Base-by-base conservation (phyloP, 495 filamentous ascomycete species). In the Aspergillus hancockii region DNA sequence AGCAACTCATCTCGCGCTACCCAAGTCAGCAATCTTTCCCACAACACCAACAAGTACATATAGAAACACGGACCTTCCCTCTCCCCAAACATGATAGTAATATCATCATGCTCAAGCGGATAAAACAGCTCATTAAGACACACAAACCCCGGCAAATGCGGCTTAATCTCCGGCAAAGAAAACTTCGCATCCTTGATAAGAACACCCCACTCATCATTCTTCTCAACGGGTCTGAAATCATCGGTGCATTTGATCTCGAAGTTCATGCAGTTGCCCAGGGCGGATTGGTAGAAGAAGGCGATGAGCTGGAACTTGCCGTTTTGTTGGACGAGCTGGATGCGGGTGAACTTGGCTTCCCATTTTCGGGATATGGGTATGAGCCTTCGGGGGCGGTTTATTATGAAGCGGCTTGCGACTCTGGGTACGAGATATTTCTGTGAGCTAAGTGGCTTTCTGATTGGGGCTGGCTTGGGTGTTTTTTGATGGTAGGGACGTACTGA, bases 61-160 rank as follows among this genome's bases (percentile, higher is more conserved):
- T 5, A 14, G 23, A 25, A 49, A 8, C 8, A 25, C 46, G 21
- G 1, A 49, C 46, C 46, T 25, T n/a, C 16, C 21, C 12, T 21
- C 4, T 49, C 21, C n/a, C 19, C 19, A 49, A 49, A 49, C 46
- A 49, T 49, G 16, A 49, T 14, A 14, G 28, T 16, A 21, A 49
- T 49, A 25, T 49, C 46, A 18, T 49, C 46, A 25, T 49, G 46
- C 19, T 49, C 46, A 49, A 14, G 22, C 46, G 46, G 46, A 49
- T 49, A 49, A 9, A 22, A 21, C 6, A 21, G 10, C 21, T 49
- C 46, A 2, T 49, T 19, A 12, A 49, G 28, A 25, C 19, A 49
- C 10, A 49, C 46, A 25, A 49, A 49, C n/a, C 46, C 46, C 1
- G 22, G 28, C n/a, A 21, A 21, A 49, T 4, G 46, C 21, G 19